Conservation (phyloP, 176 grass and related monocot genomes). For the Oryza meyeriana region DNA sequence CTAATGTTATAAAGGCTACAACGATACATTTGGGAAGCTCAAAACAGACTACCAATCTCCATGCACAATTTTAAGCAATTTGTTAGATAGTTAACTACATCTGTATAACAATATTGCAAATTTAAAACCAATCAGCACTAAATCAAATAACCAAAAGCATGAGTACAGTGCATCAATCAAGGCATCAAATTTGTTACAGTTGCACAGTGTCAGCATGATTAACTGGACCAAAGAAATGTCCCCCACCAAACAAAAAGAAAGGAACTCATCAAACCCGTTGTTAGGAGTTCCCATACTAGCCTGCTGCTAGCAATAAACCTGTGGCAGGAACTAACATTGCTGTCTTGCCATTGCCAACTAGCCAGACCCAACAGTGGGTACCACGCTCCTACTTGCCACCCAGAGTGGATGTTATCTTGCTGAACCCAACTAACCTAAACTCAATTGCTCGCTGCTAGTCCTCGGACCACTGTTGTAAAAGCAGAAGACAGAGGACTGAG, state of each 20-base stretch:
- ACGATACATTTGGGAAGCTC: neutral
- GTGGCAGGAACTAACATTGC: neutral
- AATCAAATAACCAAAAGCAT: conserved; percentile 7
- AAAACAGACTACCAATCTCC: neutral
- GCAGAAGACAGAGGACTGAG: neutral
- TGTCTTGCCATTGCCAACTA: neutral
- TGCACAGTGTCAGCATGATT: neutral
- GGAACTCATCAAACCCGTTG: neutral
- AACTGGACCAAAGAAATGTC: neutral
- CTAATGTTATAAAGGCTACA: neutral
- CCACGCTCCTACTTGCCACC: too few relatives aligned
- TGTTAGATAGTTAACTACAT: neutral
- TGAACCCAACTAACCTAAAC: neutral
- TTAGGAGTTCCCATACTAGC: neutral
- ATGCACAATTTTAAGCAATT: neutral
- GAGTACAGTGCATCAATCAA: neutral
- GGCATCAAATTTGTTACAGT: neutral
- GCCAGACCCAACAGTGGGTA: neutral
- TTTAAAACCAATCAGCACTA: neutral
- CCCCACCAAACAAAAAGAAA: neutral
- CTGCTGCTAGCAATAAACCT: neutral
- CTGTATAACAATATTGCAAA: neutral
- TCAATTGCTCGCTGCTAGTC: neutral
- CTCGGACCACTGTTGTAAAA: neutral
- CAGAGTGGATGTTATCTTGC: neutral